Evolutionary conservation across 2,329 filamentous ascomycete species (phyloP).

Genomic region (Epicoccum nigrum): DNA sequence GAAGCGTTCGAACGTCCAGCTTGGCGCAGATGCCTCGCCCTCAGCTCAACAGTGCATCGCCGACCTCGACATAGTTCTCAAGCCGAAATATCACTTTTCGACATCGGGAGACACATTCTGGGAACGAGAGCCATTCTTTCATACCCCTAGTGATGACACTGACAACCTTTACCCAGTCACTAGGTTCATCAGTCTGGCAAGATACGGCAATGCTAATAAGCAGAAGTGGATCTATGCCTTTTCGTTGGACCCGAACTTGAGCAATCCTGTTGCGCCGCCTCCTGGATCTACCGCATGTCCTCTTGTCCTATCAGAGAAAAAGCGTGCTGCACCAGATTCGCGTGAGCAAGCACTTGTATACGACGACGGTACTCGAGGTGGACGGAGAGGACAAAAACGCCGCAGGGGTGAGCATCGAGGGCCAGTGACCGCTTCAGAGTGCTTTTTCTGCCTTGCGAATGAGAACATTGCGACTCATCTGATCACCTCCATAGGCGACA

Average conservation of each 20-base stretch:
- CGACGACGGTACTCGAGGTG: constrained; percentile 41
- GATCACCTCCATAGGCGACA: constrained; percentile 85
- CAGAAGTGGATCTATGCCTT: constrained; percentile 80
- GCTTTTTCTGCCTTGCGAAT: constrained; percentile 96
- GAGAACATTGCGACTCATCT: constrained; percentile 83
- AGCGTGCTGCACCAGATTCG: constrained; percentile 58
- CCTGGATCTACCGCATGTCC: constrained; percentile 77
- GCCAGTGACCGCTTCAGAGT: constrained; percentile 68
- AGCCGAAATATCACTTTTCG: constrained; percentile 91
- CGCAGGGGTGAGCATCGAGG: constrained; percentile 41
- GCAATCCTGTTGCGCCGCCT: constrained; percentile 67
- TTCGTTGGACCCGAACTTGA: constrained; percentile 66
- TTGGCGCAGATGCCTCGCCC: constrained; percentile 62
- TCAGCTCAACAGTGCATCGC: constrained; percentile 71
- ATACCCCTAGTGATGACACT: constrained; percentile 59
- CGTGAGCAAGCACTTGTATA: constrained; percentile 47
- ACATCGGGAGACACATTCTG: constrained; percentile 74
- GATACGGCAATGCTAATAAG: constrained; percentile 76
- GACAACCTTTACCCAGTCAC: constrained; percentile 69
- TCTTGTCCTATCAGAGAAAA: constrained; percentile 63
- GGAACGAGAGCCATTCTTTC: constrained; percentile 91
- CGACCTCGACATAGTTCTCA: constrained; percentile 77
- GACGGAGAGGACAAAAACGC: constrained; percentile 50
- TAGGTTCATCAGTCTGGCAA: constrained; percentile 87
- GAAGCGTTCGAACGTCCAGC: constrained; percentile 67